phyloP scores from a whole-genome alignment of 495 filamentous ascomycete species.

The Chaetomium cochliodes region DNA sequence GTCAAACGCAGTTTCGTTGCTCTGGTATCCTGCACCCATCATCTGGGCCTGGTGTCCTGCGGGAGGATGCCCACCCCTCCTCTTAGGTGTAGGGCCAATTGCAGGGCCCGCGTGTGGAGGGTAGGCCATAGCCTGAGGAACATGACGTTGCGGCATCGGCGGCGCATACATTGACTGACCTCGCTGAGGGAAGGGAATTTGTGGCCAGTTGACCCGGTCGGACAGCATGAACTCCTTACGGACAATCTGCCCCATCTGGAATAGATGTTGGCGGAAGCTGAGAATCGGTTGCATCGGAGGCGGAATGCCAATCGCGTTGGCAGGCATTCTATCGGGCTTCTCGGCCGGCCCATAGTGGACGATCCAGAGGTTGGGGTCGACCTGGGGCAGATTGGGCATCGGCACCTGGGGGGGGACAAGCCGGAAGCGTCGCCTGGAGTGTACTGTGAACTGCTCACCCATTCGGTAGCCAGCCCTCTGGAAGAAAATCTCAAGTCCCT shows the following conservation, averaged over 20 bases:
- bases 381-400: conserved; percentile 57
- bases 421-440: conserved; percentile 79
- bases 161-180: conserved; percentile 46
- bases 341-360: conserved; percentile 85
- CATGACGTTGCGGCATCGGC: conserved; percentile 38
- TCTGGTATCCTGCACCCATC: conserved; percentile 29
- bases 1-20: conserved; percentile 60
- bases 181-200: conserved; percentile 64
- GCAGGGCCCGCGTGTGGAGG: conserved; percentile 44
- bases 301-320: conserved; percentile 57
- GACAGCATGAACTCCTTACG: conserved; percentile 93
- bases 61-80: conserved; percentile 32
- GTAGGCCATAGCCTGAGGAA: conserved; percentile 53
- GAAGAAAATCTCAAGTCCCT: conserved; percentile 76
- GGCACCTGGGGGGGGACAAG: conserved; percentile 63
- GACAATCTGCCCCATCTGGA: conserved; percentile 73
- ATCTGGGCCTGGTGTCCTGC: conserved; percentile 34
- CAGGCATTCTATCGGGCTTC: conserved; percentile 65
- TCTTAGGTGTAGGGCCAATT: conserved; percentile 49
- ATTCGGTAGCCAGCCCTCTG: conserved; percentile 75
- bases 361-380: conserved; percentile 85
- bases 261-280: conserved; percentile 63
- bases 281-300: conserved; percentile 61
- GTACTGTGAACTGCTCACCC: conserved; percentile 66
- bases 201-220: conserved; percentile 85